phyloP scores from a whole-genome alignment of 1,284 basidiomycete genomes.

The Kwoniella shivajii region DNA sequence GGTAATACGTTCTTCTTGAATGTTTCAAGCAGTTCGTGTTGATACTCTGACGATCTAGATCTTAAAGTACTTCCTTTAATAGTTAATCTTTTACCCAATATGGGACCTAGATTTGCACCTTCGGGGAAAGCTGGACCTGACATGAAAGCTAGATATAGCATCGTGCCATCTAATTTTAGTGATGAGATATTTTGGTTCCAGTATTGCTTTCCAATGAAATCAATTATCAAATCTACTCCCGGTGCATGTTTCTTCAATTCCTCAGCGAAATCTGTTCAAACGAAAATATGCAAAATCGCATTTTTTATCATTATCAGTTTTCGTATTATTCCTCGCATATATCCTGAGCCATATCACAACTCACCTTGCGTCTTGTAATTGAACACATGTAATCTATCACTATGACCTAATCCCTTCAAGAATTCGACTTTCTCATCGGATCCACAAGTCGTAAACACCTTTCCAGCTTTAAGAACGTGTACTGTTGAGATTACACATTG shows the following conservation, averaged over 20 bases:
- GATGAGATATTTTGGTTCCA: slow-evolving; percentile 79
- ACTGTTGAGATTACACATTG: too few species aligned
- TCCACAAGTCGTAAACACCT: slow-evolving; percentile 82
- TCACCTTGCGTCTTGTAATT: slow-evolving; percentile 82
- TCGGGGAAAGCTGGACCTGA: slow-evolving; percentile 67
- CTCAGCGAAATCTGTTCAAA: slow-evolving; percentile 54
- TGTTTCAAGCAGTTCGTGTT: slow-evolving; percentile 71
- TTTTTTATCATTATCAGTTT: background rate
- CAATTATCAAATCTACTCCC: slow-evolving; percentile 72
- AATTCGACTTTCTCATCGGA: slow-evolving; percentile 80
- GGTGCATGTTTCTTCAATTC: slow-evolving; percentile 52
- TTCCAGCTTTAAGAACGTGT: slow-evolving; percentile 53
- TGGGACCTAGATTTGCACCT: slow-evolving; percentile 64
- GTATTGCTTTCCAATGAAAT: slow-evolving; percentile 69
- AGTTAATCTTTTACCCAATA: slow-evolving; percentile 79
- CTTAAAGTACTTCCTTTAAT: slow-evolving; percentile 89
- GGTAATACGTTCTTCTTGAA: slow-evolving; percentile 63
- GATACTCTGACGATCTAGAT: slow-evolving; percentile 75
- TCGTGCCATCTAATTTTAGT: slow-evolving; percentile 74
- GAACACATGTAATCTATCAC: slow-evolving; percentile 69
- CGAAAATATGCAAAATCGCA: background rate
- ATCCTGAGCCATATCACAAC: slow-evolving; percentile 38
- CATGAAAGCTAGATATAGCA: slow-evolving; percentile 57
- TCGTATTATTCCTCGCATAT: too few species aligned
- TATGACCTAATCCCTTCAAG: slow-evolving; percentile 60